Conservation (phyloP, 2,329 filamentous ascomycete genomes). For the Scytalidium lignicola region DNA sequence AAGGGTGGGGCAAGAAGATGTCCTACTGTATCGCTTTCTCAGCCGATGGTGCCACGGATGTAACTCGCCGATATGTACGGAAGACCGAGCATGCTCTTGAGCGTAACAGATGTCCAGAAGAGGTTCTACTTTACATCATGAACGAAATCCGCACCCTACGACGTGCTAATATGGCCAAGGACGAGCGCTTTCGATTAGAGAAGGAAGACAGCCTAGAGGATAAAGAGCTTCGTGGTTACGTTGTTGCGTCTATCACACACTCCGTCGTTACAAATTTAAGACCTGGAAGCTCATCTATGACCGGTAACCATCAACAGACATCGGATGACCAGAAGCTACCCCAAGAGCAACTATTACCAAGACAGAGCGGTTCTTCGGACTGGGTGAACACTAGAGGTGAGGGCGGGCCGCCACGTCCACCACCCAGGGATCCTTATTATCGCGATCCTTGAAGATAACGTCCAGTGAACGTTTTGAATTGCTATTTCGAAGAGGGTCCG, state of each 20-base stretch:
- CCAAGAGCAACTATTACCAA: conserved; percentile 49
- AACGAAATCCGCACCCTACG: conserved; percentile 85
- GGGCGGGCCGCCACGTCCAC: conserved; percentile 31
- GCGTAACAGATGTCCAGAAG: conserved; percentile 76
- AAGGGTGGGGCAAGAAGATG: conserved; percentile 95
- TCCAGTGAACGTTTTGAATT: not conserved
- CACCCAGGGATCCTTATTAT: conserved; percentile 40
- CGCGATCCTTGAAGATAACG: conserved; percentile 26
- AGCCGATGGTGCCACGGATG: conserved; percentile 71
- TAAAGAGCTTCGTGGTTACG: conserved; percentile 67
- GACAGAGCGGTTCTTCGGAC: conserved; percentile 46
- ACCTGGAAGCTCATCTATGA: conserved; percentile 14
- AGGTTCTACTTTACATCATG: conserved; percentile 85
- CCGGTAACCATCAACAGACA: conserved; percentile 9
- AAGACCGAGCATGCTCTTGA: conserved; percentile 68
- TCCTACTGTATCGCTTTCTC: conserved; percentile 97
- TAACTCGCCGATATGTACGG: conserved; percentile 64
- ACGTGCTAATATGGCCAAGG: conserved; percentile 78
- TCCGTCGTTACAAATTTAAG: conserved; percentile 43
- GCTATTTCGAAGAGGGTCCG: too few relatives aligned
- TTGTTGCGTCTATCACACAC: conserved; percentile 68
- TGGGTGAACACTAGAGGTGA: conserved; percentile 45
- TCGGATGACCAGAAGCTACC: conserved; percentile 56
- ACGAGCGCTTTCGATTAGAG: conserved; percentile 74
- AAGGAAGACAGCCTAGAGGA: conserved; percentile 76